phyloP scores from a whole-genome alignment of 2,329 filamentous ascomycete species.

The Sporothrix globosa region DNA sequence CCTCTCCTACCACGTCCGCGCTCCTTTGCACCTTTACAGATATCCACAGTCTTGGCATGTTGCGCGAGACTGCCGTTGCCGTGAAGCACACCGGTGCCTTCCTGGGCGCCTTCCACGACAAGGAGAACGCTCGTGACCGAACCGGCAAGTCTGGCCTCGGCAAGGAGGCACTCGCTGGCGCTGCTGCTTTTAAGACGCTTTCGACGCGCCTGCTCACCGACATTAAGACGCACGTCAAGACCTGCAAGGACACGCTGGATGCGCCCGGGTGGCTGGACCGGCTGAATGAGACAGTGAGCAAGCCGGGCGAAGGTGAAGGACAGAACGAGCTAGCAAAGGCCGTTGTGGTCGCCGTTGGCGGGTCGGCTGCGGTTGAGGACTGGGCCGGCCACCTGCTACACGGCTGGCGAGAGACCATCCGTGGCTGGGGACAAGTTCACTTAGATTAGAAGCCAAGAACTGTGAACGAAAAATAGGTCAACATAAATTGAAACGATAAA shows the following conservation, averaged over 20 bases:
- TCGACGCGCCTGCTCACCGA: constrained; percentile 37
- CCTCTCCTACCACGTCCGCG: constrained; percentile 26
- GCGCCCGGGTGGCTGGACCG: constrained; percentile 47
- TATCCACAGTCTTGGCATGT: constrained; percentile 45
- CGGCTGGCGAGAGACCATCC: constrained; percentile 47
- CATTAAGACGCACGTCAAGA: constrained; percentile 43
- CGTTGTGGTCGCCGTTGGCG: constrained; percentile 41
- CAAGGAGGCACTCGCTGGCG: constrained; percentile 43
- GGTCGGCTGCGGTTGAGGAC: constrained; percentile 41
- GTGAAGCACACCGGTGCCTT: constrained; percentile 43
- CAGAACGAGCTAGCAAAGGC: constrained; percentile 35
- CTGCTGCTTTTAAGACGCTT: constrained; percentile 37
- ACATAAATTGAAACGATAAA: background rate
- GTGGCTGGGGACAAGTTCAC: constrained; percentile 45
- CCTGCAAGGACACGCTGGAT: constrained; percentile 41
- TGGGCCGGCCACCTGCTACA: constrained; percentile 46
- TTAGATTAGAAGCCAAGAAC: constrained; percentile 39
- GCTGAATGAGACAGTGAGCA: constrained; percentile 33
- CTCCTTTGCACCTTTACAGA: constrained; percentile 42
- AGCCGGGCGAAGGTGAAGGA: constrained; percentile 31
- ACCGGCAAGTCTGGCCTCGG: constrained; percentile 42
- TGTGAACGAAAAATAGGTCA: background rate
- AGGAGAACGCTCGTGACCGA: constrained; percentile 43
- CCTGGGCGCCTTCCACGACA: constrained; percentile 42
- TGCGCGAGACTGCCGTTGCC: constrained; percentile 46